Evolutionary conservation across 306 rosid species (phyloP), one percentile per base, ranked within the genome.

Genomic region (Citrullus colocynthis): DNA sequence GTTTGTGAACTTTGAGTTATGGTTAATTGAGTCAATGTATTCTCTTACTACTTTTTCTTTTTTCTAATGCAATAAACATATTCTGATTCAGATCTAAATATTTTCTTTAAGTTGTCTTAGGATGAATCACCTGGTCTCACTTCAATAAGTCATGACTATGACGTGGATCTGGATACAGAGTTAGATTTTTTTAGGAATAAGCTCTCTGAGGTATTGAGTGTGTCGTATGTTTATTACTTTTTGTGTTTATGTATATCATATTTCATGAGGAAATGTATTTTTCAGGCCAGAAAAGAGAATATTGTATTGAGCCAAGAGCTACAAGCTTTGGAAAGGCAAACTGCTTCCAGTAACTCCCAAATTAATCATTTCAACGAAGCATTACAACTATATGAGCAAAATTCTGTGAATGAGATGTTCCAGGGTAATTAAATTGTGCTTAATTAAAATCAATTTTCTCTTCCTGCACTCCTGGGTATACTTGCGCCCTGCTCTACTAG

Each of bases 211-310:
- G 97, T 95, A 79, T 78, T 45, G 55, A 42, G 52, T 56, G 48
- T 78, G 55, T 57, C 12, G 2, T 51, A 58, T 42, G 34, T 21
- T 52, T 74, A 65, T 17, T 74, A 7, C 79, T 14, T 5, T 77
- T 16, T 3, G 20, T 67, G 41, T 57, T 24, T 24, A 49, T 77
- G 62, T 57, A 55, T 49, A 11, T 8, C 9, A 24, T 51, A 9
- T 76, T 77, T 63, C 17, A 37, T 67, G 62, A 60, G 78, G 42
- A 80, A 69, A 36, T 76, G 15, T 77, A 36, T 37, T 66, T 55
- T 81, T 30, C 85, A 95, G 99, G 91, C 85, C 37, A 88, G 86
- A 42, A 81, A 86, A 84, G 96, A 89, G 82, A 87, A 91, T 84
- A 88, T 85, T 70, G 80, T 71, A 69, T 85, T 91, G 80, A 86